Conservation (phyloP, 768 basidiomycete species). For the Naganishia onofrii region DNA sequence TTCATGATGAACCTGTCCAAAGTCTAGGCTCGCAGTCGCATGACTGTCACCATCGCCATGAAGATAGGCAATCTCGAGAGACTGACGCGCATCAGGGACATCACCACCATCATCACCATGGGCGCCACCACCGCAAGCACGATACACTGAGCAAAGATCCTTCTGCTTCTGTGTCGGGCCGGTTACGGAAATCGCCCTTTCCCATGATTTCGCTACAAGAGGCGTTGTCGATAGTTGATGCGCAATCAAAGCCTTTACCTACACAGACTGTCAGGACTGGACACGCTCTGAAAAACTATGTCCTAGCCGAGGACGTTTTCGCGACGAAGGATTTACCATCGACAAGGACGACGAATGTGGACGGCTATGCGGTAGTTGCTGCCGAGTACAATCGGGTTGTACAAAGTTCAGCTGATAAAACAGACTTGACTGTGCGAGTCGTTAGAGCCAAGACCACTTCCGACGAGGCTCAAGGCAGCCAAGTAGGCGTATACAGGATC, state of each 20-base stretch:
- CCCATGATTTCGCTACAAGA: conserved; percentile 66
- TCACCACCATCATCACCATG: conserved; percentile 37
- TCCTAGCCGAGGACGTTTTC: conserved; percentile 72
- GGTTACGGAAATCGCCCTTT: conserved; percentile 75
- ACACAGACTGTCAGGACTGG: conserved; percentile 51
- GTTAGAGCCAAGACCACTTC: conserved; percentile 7
- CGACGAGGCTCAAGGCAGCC: background rate
- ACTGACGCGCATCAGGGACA: conserved; percentile 29
- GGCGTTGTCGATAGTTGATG: conserved; percentile 62
- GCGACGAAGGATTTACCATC: conserved; percentile 66
- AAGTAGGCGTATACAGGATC: conserved; percentile 62
- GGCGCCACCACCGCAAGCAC: conserved; percentile 52
- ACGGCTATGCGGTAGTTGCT: conserved; percentile 70
- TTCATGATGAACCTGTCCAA: conserved; percentile 32
- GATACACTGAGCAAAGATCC: conserved; percentile 61
- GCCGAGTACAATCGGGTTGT: background rate
- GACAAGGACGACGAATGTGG: conserved; percentile 73
- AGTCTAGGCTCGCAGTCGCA: conserved; percentile 9
- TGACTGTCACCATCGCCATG: conserved; percentile 12
- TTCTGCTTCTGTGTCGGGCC: conserved; percentile 57
- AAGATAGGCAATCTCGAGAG: background rate
- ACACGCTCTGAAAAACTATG: conserved; percentile 61
- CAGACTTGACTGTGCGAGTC: conserved; percentile 29
- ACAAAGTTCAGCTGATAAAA: background rate
- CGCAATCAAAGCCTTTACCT: conserved; percentile 47